Percentiles rank a stretch among this genome's conserved stretches.
phyloP scores from a whole-genome alignment of 2,329 filamentous ascomycete species.

The Trichoderma pleuroti region DNA sequence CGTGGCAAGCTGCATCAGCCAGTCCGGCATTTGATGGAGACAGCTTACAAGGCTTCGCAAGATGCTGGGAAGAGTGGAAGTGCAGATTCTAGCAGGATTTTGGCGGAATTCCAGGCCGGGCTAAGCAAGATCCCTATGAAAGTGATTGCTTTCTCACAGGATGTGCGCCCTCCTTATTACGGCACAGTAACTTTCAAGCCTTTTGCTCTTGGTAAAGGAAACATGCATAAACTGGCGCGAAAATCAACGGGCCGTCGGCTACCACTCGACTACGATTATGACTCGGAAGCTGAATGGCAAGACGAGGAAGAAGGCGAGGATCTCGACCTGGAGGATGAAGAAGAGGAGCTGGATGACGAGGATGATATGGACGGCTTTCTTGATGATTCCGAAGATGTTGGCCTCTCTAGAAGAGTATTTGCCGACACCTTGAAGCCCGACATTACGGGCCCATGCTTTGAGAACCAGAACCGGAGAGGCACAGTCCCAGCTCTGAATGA shows the following conservation, averaged over 20 bases:
- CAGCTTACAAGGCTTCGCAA: conserved; percentile 47
- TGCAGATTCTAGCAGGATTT: conserved; percentile 34
- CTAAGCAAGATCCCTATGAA: conserved; percentile 61
- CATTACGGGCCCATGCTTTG: conserved; percentile 81
- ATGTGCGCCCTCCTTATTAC: conserved; percentile 66
- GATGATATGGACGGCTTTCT: conserved; percentile 88
- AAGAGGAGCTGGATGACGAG: conserved; percentile 69
- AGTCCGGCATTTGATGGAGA: conserved; percentile 60
- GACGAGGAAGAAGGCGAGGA: conserved; percentile 67
- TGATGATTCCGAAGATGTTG: conserved; percentile 75
- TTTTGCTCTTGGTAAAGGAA: conserved; percentile 40
- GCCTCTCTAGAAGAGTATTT: conserved; percentile 53
- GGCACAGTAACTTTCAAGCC: conserved; percentile 67
- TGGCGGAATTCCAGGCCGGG: conserved; percentile 35
- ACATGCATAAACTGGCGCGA: conserved; percentile 50
- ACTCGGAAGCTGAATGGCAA: conserved; percentile 84
- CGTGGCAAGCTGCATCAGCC: conserved; percentile 49
- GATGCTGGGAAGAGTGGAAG: conserved; percentile 36
- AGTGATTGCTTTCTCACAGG: conserved; percentile 57
- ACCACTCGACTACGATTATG: conserved; percentile 75
- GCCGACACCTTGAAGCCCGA: conserved; percentile 70
- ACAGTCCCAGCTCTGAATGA: conserved; percentile 50
- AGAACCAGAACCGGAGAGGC: conserved; percentile 51
- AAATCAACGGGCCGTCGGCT: conserved; percentile 54
- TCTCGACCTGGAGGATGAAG: conserved; percentile 62